Conservation (phyloP, 768 basidiomycete genomes). For the Lentinus brumalis region DNA sequence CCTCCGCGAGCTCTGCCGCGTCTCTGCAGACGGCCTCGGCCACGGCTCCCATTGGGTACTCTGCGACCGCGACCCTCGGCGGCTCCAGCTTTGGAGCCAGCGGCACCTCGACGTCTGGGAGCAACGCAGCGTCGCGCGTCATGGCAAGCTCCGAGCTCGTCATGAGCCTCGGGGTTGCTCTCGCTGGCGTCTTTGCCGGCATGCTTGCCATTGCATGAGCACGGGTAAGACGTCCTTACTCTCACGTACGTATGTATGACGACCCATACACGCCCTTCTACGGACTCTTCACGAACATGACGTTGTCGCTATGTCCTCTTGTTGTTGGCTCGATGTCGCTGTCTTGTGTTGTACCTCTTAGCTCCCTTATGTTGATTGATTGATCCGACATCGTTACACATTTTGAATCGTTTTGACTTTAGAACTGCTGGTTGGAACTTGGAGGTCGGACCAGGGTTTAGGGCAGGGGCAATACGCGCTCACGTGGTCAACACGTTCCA, state of each 20-base stretch:
- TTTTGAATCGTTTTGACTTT: no score
- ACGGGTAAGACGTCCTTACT: neutral
- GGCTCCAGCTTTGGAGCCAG: neutral
- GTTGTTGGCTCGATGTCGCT: no score
- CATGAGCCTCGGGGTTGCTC: neutral
- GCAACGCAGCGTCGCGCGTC: neutral
- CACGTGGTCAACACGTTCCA: no score
- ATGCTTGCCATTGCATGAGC: neutral
- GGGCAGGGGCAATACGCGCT: no score
- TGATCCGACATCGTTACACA: no score
- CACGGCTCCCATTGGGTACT: slow-evolving; percentile 43
- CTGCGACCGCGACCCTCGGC: slow-evolving; percentile 20
- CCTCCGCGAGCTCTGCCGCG: slow-evolving; percentile 54
- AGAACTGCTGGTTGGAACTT: no score
- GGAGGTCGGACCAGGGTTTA: no score
- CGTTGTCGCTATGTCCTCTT: no score
- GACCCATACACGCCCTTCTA: neutral
- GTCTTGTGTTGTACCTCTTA: no score
- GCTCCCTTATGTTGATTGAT: no score
- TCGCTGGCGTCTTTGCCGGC: neutral
- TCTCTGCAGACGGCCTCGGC: slow-evolving; percentile 35
- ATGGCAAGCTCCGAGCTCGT: neutral
- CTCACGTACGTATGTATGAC: no score
- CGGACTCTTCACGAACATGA: no score
- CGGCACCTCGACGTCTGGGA: neutral